Evolutionary conservation across 176 grass and related monocot species (phyloP).

Genomic region (Leersia perrieri): DNA sequence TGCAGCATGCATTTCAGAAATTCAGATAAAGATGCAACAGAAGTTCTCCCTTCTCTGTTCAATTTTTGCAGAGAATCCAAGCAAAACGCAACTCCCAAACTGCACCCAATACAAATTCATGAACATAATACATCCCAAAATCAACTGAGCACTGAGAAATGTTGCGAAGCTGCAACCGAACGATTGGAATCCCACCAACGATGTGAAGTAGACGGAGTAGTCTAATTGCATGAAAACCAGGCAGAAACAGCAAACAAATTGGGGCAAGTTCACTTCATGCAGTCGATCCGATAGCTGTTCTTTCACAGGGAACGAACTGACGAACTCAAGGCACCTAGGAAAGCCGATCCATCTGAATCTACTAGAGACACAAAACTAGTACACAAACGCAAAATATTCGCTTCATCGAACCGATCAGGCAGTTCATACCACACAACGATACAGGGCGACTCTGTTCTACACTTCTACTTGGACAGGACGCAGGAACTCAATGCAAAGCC

Average conservation of each 20-base stretch:
- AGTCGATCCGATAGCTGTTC: too few relatives aligned
- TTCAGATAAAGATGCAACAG: neutral
- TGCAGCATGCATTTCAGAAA: too few relatives aligned
- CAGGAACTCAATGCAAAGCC: too few relatives aligned
- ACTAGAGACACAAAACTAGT: too few relatives aligned
- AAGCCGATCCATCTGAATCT: too few relatives aligned
- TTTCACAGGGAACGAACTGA: too few relatives aligned
- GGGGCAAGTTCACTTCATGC: too few relatives aligned
- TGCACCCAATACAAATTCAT: neutral
- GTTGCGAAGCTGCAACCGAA: neutral
- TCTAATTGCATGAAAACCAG: neutral
- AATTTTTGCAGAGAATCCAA: neutral
- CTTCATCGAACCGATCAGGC: neutral
- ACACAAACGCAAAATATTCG: too few relatives aligned
- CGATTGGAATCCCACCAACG: neutral
- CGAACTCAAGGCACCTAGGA: too few relatives aligned
- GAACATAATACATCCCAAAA: neutral
- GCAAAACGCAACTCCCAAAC: neutral
- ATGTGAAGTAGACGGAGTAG: too few relatives aligned
- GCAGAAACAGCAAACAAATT: neutral
- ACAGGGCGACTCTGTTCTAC: conserved; percentile 8
- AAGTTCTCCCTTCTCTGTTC: neutral
- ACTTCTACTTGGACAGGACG: neutral
- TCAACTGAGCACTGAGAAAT: too few relatives aligned
- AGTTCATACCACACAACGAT: neutral